Base-by-base conservation (phyloP, 2,329 filamentous ascomycete species). In the Fusarium chuoi region DNA sequence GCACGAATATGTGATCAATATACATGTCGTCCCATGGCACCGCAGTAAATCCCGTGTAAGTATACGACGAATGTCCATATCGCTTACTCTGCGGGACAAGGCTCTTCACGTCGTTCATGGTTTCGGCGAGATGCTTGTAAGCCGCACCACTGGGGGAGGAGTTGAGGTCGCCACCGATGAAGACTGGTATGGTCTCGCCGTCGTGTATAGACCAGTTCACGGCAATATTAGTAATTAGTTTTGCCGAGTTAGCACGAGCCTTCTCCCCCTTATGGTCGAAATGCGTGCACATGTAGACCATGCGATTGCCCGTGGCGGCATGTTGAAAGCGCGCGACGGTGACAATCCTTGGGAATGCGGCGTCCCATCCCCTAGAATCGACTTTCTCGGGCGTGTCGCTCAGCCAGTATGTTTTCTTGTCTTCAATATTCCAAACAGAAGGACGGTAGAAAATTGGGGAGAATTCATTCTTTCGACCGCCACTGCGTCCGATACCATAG, bases 381-480 rank as follows among this genome's bases (percentile, higher is more conserved):
- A 79, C 80, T 22, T 79, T 81, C 14, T 85, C 81, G 0, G 89
- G 91, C 4, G 88, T 92, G 71, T 87, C 81, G 12, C 86, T 90
- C 6, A 93, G 82, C 91, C 91, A 93, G 55, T 89, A 84, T 1
- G 89, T 91, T 57, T 87, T 82, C 80, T 84, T 89, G 17, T 83
- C 77, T 28, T 84, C 78, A 7, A 91, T 81, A 14, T 84, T 77
- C 88, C 89, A 92, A 14, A 86, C 75, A 74, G 75, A 85, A 79
- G 87, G 68, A 26, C 72, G 87, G 79, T 91, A 94, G 74, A 94
- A 84, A 71, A 94, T 91, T 6, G 92, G 91, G 4, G 88, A 90
- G 80, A 92, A 93, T 81, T 94, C 92, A 51, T 92, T 92, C 4
- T 83, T 83, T 35, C 85, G 76, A 28, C 92, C 92, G 78, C 91